Evolutionary conservation across 1,284 basidiomycete species (phyloP).

Genomic region (Binderoboletus segoi): DNA sequence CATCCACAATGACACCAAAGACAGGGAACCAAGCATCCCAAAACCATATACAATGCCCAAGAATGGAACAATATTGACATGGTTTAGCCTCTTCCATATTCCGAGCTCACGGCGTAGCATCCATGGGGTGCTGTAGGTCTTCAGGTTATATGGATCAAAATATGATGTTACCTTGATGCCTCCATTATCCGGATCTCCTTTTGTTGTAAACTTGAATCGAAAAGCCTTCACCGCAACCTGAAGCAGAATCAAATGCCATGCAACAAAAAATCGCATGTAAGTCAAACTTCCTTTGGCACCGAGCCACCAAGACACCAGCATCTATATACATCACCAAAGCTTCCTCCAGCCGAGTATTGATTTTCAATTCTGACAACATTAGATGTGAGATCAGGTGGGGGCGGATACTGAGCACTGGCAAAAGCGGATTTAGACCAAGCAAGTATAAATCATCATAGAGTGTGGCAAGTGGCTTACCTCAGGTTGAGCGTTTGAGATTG

Average conservation of each 20-base stretch:
- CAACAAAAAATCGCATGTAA: not conserved
- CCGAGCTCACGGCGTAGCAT: not conserved
- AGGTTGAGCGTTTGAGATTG: no score
- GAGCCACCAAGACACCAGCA: not conserved
- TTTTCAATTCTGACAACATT: not conserved
- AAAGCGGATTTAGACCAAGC: no score
- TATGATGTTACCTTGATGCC: not conserved
- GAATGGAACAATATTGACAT: not conserved
- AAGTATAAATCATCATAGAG: no score
- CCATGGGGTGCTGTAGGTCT: no score
- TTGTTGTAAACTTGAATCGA: not conserved
- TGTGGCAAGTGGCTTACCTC: no score
- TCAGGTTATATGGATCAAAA: no score
- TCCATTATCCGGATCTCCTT: not conserved
- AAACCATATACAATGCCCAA: constrained; percentile 1
- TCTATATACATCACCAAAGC: not conserved
- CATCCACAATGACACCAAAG: constrained; percentile 8
- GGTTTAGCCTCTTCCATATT: not conserved
- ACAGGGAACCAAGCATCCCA: not conserved
- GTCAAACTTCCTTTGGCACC: not conserved
- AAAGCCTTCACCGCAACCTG: not conserved
- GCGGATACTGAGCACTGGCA: no score
- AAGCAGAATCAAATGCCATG: not conserved
- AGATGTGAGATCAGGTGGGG: not conserved
- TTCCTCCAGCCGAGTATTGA: not conserved